Base-by-base conservation (phyloP, 495 filamentous ascomycete species). In the Xylaria intraflava region DNA sequence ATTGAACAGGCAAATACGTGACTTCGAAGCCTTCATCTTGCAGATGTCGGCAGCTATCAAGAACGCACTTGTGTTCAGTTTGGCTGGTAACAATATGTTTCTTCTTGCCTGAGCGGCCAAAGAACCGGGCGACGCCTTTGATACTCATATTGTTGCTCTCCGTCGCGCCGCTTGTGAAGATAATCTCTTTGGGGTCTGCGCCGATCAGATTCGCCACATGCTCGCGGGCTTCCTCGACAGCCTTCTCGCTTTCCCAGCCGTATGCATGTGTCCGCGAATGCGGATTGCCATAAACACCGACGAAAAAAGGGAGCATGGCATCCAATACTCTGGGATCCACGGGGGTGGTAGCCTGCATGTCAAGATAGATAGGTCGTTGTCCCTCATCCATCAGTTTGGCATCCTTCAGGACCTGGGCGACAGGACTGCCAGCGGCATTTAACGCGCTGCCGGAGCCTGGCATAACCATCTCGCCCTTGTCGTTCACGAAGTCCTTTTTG, bases 131-230 rank as follows among this genome's bases (percentile, higher is more conserved):
- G 22, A 98, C 93, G 49, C 93, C 93, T 72, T 98, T 98, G 76
- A 97, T 87, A 65, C 88, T 94, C 93, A 98, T 98, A 63, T 98
- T 98, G 74, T 98, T 98, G 66, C 90, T 95, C 76, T 98, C 93
- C 0, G 93, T 98, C 17, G 93, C 93, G 51, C 93, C 93, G 58
- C 90, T 96, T 6, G 93, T 98, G 72, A 96, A 97, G 64, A 98
- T 93, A 55, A 98, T 97, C 62, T 98, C 93, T 70, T 97, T 98
- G 6, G 93, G 77, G 65, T 98, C 88, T 12, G 93, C 94, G 26
- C 94, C 93, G 53, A 98, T 90, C 36, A 98, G 75, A 19, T 78
- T 78, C 7, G 93, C 93, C 54, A 96, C 78, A 62, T 96, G 77
- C 58, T 82, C 79, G 56, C 93, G 80, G 40, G 94, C 90, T 47